phyloP scores from a whole-genome alignment of 306 rosid species.

The Begonia fuchsioides region DNA sequence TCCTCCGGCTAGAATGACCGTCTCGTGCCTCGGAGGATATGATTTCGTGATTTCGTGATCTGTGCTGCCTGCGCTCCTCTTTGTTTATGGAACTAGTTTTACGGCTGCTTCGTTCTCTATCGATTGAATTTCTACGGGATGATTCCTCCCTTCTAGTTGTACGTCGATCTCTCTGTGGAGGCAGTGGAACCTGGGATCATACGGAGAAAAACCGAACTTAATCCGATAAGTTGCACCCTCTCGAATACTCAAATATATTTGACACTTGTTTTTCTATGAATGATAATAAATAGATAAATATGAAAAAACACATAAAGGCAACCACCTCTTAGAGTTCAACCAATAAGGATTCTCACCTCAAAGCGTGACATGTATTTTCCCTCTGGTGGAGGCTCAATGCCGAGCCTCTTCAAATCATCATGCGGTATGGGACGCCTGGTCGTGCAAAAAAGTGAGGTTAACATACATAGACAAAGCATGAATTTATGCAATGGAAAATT shows the following conservation, averaged over 20 bases:
- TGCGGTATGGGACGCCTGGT: slow-evolving; percentile 67
- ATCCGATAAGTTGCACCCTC: background rate
- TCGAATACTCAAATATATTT: background rate
- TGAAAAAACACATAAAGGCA: background rate
- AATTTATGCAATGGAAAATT: background rate
- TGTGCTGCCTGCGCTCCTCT: background rate
- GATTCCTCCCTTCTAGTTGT: slow-evolving; percentile 25
- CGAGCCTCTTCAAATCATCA: slow-evolving; percentile 62
- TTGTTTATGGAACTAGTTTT: slow-evolving; percentile 21
- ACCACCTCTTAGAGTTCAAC: slow-evolving; percentile 3
- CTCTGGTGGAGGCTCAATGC: slow-evolving; percentile 85
- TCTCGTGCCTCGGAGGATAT: slow-evolving; percentile 16
- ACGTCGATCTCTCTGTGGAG: slow-evolving; percentile 51
- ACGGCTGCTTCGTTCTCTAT: slow-evolving; percentile 15
- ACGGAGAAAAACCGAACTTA: slow-evolving; percentile 1
- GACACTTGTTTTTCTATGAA: background rate
- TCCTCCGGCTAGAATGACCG: slow-evolving; percentile 16
- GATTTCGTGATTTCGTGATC: background rate
- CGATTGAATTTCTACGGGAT: slow-evolving; percentile 17
- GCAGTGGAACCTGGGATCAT: slow-evolving; percentile 53
- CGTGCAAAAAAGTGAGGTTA: slow-evolving; percentile 1
- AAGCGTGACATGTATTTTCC: slow-evolving; percentile 75
- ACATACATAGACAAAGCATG: background rate
- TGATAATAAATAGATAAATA: background rate
- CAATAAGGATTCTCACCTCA: slow-evolving; percentile 30